A percentile compares a stretch with the other conserved stretches of the same genome.
Conservation (phyloP, 2,329 filamentous ascomycete genomes). For the Niveomyces coronatus region DNA sequence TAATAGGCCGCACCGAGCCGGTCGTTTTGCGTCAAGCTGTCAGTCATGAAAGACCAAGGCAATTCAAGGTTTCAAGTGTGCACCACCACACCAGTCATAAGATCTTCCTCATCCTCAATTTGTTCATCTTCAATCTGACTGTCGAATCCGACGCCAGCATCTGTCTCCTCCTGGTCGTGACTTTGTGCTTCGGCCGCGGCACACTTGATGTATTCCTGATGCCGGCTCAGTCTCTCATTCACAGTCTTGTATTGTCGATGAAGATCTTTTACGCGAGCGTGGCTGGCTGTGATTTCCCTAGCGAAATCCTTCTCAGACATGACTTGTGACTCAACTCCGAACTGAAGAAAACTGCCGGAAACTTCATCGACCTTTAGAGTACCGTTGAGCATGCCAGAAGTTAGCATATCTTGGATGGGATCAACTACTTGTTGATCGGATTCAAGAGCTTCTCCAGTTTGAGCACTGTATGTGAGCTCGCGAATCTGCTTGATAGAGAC, state of each 20-base stretch:
- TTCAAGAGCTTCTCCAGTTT: constrained; percentile 35
- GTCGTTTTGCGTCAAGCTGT: too few relatives aligned
- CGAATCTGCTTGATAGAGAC: constrained; percentile 45
- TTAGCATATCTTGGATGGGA: constrained; percentile 46
- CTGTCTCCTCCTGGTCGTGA: constrained; percentile 31
- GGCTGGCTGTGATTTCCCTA: constrained; percentile 31
- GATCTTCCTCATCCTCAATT: too few relatives aligned
- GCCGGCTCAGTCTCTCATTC: constrained; percentile 43
- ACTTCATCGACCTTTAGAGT: constrained; percentile 35
- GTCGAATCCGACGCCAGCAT: constrained; percentile 31
- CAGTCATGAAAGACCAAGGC: not conserved
- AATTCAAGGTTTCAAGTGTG: constrained; percentile 7
- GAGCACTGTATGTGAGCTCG: constrained; percentile 40
- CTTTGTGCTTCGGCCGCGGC: constrained; percentile 36
- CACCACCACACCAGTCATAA: constrained; percentile 40
- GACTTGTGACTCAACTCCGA: constrained; percentile 31
- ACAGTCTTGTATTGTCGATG: constrained; percentile 38
- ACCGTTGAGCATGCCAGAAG: constrained; percentile 40
- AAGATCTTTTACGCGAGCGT: constrained; percentile 33
- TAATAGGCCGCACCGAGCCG: too few relatives aligned
- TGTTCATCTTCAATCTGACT: constrained; percentile 45
- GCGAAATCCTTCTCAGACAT: constrained; percentile 43
- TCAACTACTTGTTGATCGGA: constrained; percentile 32
- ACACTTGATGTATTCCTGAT: constrained; percentile 45
- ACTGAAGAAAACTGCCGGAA: constrained; percentile 38